phyloP scores from a whole-genome alignment of 139 green algal species.

The Coccomyxa sp. region DNA sequence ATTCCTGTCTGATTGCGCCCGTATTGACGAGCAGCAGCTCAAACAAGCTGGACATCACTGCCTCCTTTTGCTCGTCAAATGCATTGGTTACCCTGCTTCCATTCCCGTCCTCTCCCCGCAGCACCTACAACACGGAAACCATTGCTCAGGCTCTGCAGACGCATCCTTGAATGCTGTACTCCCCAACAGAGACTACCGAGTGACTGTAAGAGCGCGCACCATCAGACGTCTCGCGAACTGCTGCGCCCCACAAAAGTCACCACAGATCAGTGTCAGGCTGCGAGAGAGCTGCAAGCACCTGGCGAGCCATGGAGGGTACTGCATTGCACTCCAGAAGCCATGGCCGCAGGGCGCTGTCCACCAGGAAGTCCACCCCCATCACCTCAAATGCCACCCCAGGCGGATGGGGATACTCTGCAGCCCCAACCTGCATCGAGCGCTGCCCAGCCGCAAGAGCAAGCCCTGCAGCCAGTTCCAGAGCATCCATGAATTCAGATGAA shows the following conservation, averaged over 20 bases:
- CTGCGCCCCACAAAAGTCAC: neutral
- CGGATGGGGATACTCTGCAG: neutral
- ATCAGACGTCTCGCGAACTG: neutral
- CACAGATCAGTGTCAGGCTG: neutral
- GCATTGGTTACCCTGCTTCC: neutral
- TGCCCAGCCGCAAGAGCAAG: conserved; percentile 28
- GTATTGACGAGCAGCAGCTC: conserved; percentile 27
- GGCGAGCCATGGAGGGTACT: conserved; percentile 55
- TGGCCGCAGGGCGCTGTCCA: conserved; percentile 52
- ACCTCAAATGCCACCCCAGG: conserved; percentile 43
- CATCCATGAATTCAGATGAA: too few species aligned
- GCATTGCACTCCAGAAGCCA: conserved; percentile 74
- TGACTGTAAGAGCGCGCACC: neutral
- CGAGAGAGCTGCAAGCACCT: conserved; percentile 13
- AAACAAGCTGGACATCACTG: conserved; percentile 47
- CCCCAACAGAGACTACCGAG: neutral
- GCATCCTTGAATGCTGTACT: too few species aligned
- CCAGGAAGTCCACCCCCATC: conserved; percentile 67
- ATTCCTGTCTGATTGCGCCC: neutral
- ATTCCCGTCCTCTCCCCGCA: neutral
- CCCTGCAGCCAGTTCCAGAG: too few species aligned
- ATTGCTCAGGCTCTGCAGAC: neutral
- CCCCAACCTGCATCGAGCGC: conserved; percentile 9
- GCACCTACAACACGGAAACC: neutral
- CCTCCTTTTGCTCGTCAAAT: conserved; percentile 67